Conservation (phyloP, 768 basidiomycete species). For the Amanita pseudoporphyria region DNA sequence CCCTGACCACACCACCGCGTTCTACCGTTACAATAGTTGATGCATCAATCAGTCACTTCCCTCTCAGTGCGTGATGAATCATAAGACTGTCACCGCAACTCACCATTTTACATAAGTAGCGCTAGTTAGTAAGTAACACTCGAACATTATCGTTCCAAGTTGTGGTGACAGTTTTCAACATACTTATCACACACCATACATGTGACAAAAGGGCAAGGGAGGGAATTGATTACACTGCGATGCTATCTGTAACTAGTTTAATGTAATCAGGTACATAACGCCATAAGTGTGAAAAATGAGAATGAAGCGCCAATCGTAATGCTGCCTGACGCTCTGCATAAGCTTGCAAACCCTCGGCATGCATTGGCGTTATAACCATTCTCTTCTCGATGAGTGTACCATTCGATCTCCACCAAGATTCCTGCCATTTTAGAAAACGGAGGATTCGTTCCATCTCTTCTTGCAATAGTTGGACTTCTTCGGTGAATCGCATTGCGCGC, state of each 20-base stretch:
- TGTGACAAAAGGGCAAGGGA: not conserved
- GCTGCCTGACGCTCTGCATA: slow-evolving; percentile 9
- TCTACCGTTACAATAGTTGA: too few species aligned
- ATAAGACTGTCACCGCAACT: too few species aligned
- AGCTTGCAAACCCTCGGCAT: slow-evolving; percentile 5
- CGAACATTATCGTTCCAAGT: not conserved
- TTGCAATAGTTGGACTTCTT: slow-evolving; percentile 15
- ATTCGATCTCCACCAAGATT: slow-evolving; percentile 10
- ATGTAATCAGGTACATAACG: slow-evolving; percentile 1
- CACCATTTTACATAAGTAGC: too few species aligned
- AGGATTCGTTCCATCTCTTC: slow-evolving; percentile 17
- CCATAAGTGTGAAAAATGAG: slow-evolving; percentile 2
- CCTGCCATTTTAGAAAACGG: slow-evolving; percentile 11
- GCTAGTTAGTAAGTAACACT: too few species aligned
- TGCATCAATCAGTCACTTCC: too few species aligned
- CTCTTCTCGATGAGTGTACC: not conserved
- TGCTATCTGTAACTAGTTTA: not conserved
- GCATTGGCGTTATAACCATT: not conserved
- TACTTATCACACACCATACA: too few species aligned
- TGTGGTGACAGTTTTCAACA: too few species aligned
- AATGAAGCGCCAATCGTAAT: not conserved
- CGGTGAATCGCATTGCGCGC: slow-evolving; percentile 12
- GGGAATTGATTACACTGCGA: not conserved
- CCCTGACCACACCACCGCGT: not conserved
- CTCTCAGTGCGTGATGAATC: too few species aligned